A percentile compares a stretch with the other conserved stretches of the same genome.
Conservation (phyloP, 257 asterid species). For the Penstemon newberryi region DNA sequence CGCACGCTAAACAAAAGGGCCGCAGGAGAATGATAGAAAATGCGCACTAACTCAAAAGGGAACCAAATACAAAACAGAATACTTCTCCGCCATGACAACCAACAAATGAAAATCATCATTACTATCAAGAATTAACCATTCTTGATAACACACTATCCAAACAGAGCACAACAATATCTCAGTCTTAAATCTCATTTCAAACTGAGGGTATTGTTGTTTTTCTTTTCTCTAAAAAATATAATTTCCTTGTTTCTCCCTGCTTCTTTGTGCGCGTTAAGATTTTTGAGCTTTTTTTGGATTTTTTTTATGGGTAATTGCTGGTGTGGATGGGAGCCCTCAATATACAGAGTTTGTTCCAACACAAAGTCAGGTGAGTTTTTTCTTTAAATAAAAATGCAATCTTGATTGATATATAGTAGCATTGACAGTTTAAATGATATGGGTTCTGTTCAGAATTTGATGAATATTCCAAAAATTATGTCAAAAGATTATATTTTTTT, state of each 20-base stretch:
- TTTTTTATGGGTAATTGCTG: constrained; percentile 71
- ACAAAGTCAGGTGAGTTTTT: constrained; percentile 61
- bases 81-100: background rate
- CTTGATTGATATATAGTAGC: background rate
- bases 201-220: background rate
- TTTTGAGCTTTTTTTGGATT: background rate
- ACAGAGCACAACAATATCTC: background rate
- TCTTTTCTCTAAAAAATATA: constrained; percentile 4
- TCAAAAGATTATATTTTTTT: background rate
- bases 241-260: constrained; percentile 7
- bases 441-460: background rate
- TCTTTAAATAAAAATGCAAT: background rate
- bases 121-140: constrained; percentile 25
- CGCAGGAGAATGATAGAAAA: constrained; percentile 21
- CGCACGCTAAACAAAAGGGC: constrained; percentile 27
- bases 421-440: background rate
- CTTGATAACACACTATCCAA: constrained; percentile 17
- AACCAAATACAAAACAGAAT: constrained; percentile 12
- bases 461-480: background rate
- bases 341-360: constrained; percentile 57
- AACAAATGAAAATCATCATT: constrained; percentile 37
- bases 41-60: constrained; percentile 37
- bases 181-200: constrained; percentile 17
- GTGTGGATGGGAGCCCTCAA: constrained; percentile 51
- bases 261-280: constrained; percentile 2